phyloP scores from a whole-genome alignment of 2,329 filamentous ascomycete genomes.

The Daldinia eschscholtzii region DNA sequence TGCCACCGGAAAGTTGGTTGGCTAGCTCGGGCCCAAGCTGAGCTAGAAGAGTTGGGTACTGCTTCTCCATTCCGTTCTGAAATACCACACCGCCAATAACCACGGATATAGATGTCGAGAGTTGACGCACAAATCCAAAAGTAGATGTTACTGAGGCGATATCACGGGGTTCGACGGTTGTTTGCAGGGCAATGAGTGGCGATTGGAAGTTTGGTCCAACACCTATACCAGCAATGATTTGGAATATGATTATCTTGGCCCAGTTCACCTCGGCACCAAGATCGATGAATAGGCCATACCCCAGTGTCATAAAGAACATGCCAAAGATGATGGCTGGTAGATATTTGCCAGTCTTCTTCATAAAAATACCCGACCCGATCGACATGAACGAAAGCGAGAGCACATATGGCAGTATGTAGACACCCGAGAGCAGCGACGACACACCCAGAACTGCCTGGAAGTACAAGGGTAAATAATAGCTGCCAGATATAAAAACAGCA shows the following conservation, averaged over 20 bases:
- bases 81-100: slow-evolving; percentile 84
- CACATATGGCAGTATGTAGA: slow-evolving; percentile 79
- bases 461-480: slow-evolving; percentile 87
- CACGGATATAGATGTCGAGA: slow-evolving; percentile 76
- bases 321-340: slow-evolving; percentile 70
- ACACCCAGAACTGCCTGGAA: slow-evolving; percentile 76
- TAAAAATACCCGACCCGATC: slow-evolving; percentile 66
- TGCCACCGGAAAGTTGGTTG: slow-evolving; percentile 61
- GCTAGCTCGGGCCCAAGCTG: slow-evolving; percentile 64
- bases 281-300: slow-evolving; percentile 73
- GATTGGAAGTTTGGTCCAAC: slow-evolving; percentile 77
- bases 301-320: slow-evolving; percentile 70
- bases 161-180: slow-evolving; percentile 70
- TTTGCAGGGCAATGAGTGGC: slow-evolving; percentile 76
- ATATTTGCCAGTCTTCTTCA: slow-evolving; percentile 75
- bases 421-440: slow-evolving; percentile 73
- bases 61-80: slow-evolving; percentile 77
- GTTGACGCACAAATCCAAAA: slow-evolving; percentile 75
- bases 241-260: slow-evolving; percentile 70
- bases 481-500: slow-evolving; percentile 80
- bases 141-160: slow-evolving; percentile 77
- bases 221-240: slow-evolving; percentile 73
- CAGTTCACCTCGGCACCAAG: slow-evolving; percentile 68
- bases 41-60: slow-evolving; percentile 61
- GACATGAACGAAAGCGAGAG: slow-evolving; percentile 75